Conservation (phyloP, 1,284 basidiomycete species). For the Rhodotorula mucilaginosa region DNA sequence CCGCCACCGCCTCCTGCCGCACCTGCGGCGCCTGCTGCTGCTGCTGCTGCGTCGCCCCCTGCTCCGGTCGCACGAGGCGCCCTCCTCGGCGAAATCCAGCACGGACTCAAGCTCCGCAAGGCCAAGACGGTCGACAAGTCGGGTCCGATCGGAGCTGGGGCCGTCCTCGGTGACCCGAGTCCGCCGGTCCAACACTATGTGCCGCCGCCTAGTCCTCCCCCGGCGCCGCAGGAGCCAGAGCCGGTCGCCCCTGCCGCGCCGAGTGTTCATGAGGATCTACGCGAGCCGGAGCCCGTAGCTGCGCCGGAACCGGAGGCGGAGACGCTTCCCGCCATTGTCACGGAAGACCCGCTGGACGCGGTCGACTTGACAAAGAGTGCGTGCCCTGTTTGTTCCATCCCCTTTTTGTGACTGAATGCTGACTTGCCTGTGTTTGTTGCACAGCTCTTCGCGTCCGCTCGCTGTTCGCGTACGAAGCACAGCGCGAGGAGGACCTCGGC, state of each 20-base stretch:
- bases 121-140: conserved; percentile 82
- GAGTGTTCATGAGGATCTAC: background rate
- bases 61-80: conserved; percentile 61
- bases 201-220: conserved; percentile 44
- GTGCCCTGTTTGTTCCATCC: conserved; percentile 39
- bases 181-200: conserved; percentile 69
- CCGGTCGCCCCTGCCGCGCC: background rate
- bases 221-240: background rate
- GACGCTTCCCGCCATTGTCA: conserved; percentile 56
- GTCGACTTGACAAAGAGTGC: conserved; percentile 64
- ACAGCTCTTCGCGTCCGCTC: conserved; percentile 65
- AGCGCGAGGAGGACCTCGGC: conserved; percentile 78
- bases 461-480: conserved; percentile 76
- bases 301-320: conserved; percentile 50
- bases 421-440: conserved; percentile 28
- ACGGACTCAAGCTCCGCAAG: conserved; percentile 72
- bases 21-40: conserved; percentile 45
- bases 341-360: conserved; percentile 65
- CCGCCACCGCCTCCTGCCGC: conserved; percentile 44
- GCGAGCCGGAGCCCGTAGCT: conserved; percentile 47
- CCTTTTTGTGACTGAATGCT: background rate
- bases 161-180: conserved; percentile 68
- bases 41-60: conserved; percentile 22
- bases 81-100: conserved; percentile 76
- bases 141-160: conserved; percentile 66